Percentiles rank a stretch among this genome's conserved stretches.
Conservation (phyloP, 2,329 filamentous ascomycete genomes). For the Apiospora arundinis region DNA sequence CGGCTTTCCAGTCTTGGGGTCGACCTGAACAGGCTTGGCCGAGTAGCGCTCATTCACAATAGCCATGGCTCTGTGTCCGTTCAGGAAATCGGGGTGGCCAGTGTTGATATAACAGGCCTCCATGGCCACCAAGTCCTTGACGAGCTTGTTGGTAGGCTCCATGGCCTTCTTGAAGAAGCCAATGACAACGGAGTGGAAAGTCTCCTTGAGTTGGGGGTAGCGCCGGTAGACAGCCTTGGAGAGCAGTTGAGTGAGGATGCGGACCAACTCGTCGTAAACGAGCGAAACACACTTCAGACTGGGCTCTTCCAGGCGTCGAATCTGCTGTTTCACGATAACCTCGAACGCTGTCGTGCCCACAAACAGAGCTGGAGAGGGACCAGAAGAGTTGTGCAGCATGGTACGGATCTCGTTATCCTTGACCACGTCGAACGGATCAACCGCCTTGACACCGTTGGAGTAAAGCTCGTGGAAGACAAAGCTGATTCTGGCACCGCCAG, state of each 20-base stretch:
- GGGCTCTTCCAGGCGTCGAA: constrained; percentile 93
- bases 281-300: constrained; percentile 97
- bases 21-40: constrained; percentile 87
- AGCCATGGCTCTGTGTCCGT: constrained; percentile 96
- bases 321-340: constrained; percentile 97
- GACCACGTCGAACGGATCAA: constrained; percentile 96
- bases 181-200: constrained; percentile 92
- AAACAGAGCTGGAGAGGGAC: constrained; percentile 93
- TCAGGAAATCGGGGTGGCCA: constrained; percentile 96
- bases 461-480: constrained; percentile 99
- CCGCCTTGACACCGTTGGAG: constrained; percentile 94
- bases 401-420: constrained; percentile 98
- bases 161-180: constrained; percentile 97
- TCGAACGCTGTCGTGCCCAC: constrained; percentile 99
- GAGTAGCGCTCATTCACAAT: constrained; percentile 95
- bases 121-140: constrained; percentile 91
- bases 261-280: constrained; percentile 96
- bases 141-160: constrained; percentile 97
- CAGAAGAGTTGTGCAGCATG: constrained; percentile 98
- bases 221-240: constrained; percentile 88
- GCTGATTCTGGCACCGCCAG: constrained; percentile 95
- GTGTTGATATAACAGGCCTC: constrained; percentile 98
- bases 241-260: constrained; percentile 89
- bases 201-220: constrained; percentile 95
- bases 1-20: constrained; percentile 98